These are phyloP conservation scores for Teratosphaeria nubilosa DNA, from an alignment of 2,329 filamentous ascomycete genomes.

Conservation along the genomic window DNA sequence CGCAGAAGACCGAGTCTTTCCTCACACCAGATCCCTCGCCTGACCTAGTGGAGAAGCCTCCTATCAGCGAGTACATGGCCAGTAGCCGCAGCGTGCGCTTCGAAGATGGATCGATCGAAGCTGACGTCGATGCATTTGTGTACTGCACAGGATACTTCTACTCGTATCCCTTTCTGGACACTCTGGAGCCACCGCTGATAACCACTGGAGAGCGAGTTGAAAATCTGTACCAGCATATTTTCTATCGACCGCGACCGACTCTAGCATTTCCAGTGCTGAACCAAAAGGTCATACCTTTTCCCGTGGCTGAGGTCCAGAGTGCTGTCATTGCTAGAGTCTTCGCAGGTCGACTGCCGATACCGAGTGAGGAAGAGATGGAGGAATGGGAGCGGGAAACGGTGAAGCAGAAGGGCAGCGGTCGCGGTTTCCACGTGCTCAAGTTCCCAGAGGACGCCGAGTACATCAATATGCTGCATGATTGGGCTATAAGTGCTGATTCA, in stretches of 20 bases:
- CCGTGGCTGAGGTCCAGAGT: constrained; percentile 66
- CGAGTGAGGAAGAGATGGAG: constrained; percentile 53
- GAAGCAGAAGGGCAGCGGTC: constrained; percentile 32
- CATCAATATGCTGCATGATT: constrained; percentile 58
- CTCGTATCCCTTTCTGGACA: constrained; percentile 61
- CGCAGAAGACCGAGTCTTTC: constrained; percentile 45
- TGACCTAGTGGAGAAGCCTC: constrained; percentile 48
- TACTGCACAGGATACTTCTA: constrained; percentile 90
- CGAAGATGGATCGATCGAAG: constrained; percentile 53
- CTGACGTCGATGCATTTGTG: constrained; percentile 62
- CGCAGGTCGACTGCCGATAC: constrained; percentile 59
- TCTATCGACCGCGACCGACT: constrained; percentile 66
- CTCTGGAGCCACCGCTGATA: constrained; percentile 46
- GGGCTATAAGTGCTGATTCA: constrained; percentile 40
- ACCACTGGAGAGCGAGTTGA: constrained; percentile 60
- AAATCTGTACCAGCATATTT: constrained; percentile 68
- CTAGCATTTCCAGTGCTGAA: constrained; percentile 67
- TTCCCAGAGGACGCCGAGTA: constrained; percentile 57
- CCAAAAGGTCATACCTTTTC: constrained; percentile 81
- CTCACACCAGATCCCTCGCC: constrained; percentile 29
- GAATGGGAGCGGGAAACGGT: constrained; percentile 49
- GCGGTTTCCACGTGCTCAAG: constrained; percentile 44
- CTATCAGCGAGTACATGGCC: constrained; percentile 46
- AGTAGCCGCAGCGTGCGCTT: constrained; percentile 55
- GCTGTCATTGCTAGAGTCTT: constrained; percentile 69